Conservation (phyloP, 176 grass and related monocot genomes). For the Bonia amplexicaulis region DNA sequence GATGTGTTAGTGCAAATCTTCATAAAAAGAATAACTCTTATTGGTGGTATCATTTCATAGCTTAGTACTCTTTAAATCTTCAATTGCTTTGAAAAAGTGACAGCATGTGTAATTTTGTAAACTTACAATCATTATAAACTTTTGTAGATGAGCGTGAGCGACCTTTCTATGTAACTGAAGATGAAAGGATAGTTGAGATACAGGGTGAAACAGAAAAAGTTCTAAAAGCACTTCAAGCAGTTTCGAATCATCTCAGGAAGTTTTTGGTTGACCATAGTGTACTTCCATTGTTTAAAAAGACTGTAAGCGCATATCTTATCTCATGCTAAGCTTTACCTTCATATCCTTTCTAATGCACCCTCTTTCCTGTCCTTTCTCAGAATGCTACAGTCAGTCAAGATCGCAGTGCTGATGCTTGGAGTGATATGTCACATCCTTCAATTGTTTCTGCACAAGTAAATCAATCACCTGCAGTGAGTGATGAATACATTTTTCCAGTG, state of each 20-base stretch:
- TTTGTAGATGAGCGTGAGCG: constrained; percentile 56
- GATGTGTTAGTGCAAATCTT: neutral
- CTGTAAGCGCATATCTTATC: constrained; percentile 50
- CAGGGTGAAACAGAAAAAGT: constrained; percentile 90
- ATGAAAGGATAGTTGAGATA: constrained; percentile 98
- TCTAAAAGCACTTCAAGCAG: constrained; percentile 76
- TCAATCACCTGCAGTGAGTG: constrained; percentile 49
- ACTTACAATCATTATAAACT: constrained; percentile 30
- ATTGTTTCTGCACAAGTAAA: constrained; percentile 37
- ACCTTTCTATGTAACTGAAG: constrained; percentile 74
- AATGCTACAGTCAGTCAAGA: constrained; percentile 53
- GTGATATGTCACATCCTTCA: constrained; percentile 48
- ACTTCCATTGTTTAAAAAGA: constrained; percentile 93
- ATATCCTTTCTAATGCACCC: constrained; percentile 2
- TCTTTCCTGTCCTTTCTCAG: constrained; percentile 23
- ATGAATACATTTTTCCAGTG: constrained; percentile 57
- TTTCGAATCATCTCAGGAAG: constrained; percentile 80
- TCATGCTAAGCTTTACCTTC: neutral
- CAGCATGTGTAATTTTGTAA: neutral
- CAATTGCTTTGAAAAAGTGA: neutral
- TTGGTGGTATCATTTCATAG: neutral
- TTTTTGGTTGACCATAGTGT: constrained; percentile 98
- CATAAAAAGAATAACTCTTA: neutral
- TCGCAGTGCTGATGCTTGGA: constrained; percentile 38
- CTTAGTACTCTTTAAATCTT: neutral